Evolutionary conservation across 2,329 filamentous ascomycete species (phyloP), one percentile per base, ranked within the genome.

Genomic region (Colletotrichum tanaceti): DNA sequence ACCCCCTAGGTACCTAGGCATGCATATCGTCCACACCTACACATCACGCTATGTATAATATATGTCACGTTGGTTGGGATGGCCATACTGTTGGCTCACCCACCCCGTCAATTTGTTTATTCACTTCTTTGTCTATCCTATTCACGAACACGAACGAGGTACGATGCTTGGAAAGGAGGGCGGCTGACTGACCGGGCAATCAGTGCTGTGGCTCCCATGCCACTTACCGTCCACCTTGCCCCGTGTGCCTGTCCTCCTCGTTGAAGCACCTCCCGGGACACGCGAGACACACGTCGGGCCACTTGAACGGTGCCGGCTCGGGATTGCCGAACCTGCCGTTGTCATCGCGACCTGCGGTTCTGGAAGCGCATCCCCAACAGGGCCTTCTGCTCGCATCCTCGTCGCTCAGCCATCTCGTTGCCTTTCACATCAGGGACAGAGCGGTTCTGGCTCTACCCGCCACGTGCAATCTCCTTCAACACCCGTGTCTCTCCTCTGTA

Each of bases 81-180:
- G 28, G 46, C 43, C 62, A 52, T 68, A 20, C 55, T 52, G 62
- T 53, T 57, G 49, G 62, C 57, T 57, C 44, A 35, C 24, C 35
- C n/a, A n/a, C n/a, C n/a, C n/a, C 24, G 18, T 50, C 24, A 20
- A 59, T 14, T 43, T 43, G 5, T 16, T 46, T 35, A 54, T 38
- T 49, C 65, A 52, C 53, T 53, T 22, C 18, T 22, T 54, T 4
- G 28, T 46, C 4, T 47, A 9, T 43, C 53, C 32, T 63, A 41
- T 20, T 44, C 41, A 20, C 32, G 43, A 60, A 61, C 65, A 68
- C 65, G 62, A 65, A 68, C 65, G 62, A 65, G 65, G 20, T 57
- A 20, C 11, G 44, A 39, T 62, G 20, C 61, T 20, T 9, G 38
- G 32, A 58, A 60, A 22, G 35, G 49, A 44, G 44, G 24, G 18